Conservation (phyloP, 345 rosid genomes). For the Alliaria petiolata region DNA sequence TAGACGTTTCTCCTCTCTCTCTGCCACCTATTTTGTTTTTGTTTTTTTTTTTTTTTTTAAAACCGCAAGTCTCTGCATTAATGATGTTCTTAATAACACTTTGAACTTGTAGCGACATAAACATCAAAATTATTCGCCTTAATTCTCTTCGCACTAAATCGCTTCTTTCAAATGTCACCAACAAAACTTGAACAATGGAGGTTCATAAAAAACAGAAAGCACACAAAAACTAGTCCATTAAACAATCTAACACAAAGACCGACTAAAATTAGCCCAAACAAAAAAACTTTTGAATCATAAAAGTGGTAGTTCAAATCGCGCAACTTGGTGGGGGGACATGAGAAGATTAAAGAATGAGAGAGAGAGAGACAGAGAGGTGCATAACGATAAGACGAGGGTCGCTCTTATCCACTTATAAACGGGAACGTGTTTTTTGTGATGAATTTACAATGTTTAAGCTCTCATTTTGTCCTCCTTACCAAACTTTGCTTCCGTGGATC, state of each 20-base stretch:
- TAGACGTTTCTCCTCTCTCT: too few species aligned
- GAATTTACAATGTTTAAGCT: neutral
- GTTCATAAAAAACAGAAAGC: neutral
- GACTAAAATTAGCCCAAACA: too few species aligned
- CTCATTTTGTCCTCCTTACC: slow-evolving; percentile 7
- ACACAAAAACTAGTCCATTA: too few species aligned
- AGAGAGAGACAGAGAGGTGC: neutral
- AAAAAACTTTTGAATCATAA: neutral
- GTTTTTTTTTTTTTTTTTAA: too few species aligned
- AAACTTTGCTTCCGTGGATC: neutral
- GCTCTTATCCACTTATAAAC: slow-evolving; percentile 21
- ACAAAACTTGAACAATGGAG: too few species aligned
- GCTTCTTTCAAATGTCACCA: too few species aligned
- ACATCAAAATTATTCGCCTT: too few species aligned
- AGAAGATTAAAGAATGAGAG: neutral
- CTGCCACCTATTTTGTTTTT: too few species aligned
- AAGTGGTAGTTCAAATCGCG: slow-evolving; percentile 21
- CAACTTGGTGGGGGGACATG: slow-evolving; percentile 29
- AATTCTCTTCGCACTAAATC: slow-evolving; percentile 33
- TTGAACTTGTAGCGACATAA: too few species aligned
- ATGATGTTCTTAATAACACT: too few species aligned
- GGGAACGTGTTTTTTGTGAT: slow-evolving; percentile 20
- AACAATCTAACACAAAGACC: too few species aligned
- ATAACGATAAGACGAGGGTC: slow-evolving; percentile 1
- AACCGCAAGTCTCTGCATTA: too few species aligned